Evolutionary conservation across 345 rosid species (phyloP), one percentile per base, ranked within the genome.

Genomic region (Corchorus capsularis): DNA sequence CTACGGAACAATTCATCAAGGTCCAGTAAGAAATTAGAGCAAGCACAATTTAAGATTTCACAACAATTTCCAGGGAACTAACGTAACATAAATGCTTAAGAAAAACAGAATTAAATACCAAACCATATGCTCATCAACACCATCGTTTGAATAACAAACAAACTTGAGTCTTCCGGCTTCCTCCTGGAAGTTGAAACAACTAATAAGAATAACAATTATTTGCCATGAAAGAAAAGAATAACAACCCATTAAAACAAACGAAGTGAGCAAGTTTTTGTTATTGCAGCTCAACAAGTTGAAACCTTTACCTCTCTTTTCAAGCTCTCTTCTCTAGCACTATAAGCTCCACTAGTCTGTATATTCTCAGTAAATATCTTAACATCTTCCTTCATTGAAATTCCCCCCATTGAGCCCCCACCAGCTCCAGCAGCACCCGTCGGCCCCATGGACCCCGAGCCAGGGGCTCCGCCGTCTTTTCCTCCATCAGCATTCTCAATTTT

Each of bases 341-440:
- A 96, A 78, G 99, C 99, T 2, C 99, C 99, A 65, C 96, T 91
- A 7, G 98, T 91, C 91, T 96, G 99, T 61, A 94, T 71, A 85
- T 94, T 94, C 81, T 94, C 99, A 0, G 98, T 89, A 83, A 93
- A 85, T 80, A 91, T 87, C 90, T 92, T 92, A 73, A 83, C 82
- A 60, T 91, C 99, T 74, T 93, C 99, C 83, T 90, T 96, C 1
- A 82, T 88, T 63, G 79, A 85, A 56, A 83, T 69, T 63, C 96
- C 94, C 8, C 87, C 76, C 10, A 76, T 56, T 10, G 93, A 84
- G 83, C 82, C 79, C 16, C 87, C 89, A 0, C 73, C 78, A 19
- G 81, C 86, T 14, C 19, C 80, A 13, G 74, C 37, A 56, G 78
- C 84, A 56, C 79, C 73, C 27, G 81, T 69, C 50, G 83, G 75